Evolutionary conservation across 1,139 yeast genomes (phyloP).

Genomic region (Pichia norvegensis): DNA sequence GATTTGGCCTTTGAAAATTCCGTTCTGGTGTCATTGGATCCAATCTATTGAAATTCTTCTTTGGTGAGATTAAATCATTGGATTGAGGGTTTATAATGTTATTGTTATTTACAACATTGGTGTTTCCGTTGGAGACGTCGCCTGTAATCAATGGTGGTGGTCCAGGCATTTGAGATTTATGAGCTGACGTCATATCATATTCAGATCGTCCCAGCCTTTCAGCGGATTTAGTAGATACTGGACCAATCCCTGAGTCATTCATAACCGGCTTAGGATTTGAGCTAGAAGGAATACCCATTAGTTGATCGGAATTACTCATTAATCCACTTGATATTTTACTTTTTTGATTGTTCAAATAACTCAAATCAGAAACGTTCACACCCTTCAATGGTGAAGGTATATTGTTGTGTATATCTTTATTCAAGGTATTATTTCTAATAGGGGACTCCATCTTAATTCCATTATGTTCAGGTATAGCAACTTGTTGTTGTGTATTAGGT

Average conservation of each 20-base stretch:
- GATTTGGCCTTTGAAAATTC: slow-evolving; percentile 8
- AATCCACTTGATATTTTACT: slow-evolving; percentile 12
- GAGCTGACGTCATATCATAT: not conserved
- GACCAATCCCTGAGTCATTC: not conserved
- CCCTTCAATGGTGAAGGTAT: slow-evolving; percentile 29
- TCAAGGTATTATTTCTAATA: slow-evolving; percentile 2
- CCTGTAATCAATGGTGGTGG: not conserved
- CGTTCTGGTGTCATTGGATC: slow-evolving; percentile 14
- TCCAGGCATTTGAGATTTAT: not conserved
- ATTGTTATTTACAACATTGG: slow-evolving; percentile 1
- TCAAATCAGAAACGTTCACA: slow-evolving; percentile 19
- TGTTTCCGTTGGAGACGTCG: not conserved
- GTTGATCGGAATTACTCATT: slow-evolving; percentile 11
- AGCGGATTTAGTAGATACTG: not conserved
- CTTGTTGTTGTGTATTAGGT: not conserved
- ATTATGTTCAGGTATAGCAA: not conserved
- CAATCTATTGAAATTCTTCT: slow-evolving; percentile 9
- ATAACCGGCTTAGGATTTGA: not conserved
- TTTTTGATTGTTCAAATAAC: slow-evolving; percentile 7
- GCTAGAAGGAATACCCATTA: slow-evolving; percentile 2
- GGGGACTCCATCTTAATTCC: not conserved
- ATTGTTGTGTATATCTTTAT: slow-evolving; percentile 7
- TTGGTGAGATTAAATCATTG: slow-evolving; percentile 9
- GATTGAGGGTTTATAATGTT: not conserved
- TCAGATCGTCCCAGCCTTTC: not conserved